Percentiles rank a stretch among this genome's conserved stretches.
Conservation (phyloP, 2,329 filamentous ascomycete genomes). For the Celoporthe dispersa region DNA sequence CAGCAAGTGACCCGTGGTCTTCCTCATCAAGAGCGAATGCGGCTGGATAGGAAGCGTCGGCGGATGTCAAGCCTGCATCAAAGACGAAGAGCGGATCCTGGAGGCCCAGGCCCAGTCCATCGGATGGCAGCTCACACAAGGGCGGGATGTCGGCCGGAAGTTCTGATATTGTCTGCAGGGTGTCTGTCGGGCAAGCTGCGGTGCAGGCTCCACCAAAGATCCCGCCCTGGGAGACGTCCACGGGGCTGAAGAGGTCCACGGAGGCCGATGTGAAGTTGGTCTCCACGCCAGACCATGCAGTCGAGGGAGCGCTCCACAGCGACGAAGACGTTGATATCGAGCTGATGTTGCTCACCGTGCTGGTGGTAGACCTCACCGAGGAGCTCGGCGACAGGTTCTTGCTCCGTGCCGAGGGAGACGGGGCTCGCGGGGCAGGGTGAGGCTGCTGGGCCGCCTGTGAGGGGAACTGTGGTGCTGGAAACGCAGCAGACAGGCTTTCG, state of each 20-base stretch:
- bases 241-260: conserved; percentile 44
- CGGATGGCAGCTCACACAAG: conserved; percentile 35
- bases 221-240: conserved; percentile 38
- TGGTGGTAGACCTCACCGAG: conserved; percentile 52
- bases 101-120: conserved; percentile 35
- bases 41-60: conserved; percentile 41
- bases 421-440: conserved; percentile 32
- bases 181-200: conserved; percentile 35
- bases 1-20: conserved; percentile 16
- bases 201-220: conserved; percentile 27
- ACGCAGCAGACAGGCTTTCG: conserved; percentile 9
- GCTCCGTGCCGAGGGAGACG: conserved; percentile 38
- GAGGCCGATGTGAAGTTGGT: conserved; percentile 52
- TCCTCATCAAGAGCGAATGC: conserved; percentile 44
- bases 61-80: conserved; percentile 38
- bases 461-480: conserved; percentile 2
- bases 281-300: conserved; percentile 45
- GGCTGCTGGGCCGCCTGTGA: neutral
- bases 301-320: conserved; percentile 48
- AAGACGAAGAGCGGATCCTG: conserved; percentile 45
- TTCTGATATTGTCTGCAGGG: conserved; percentile 44
- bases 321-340: conserved; percentile 54
- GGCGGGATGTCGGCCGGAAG: conserved; percentile 48
- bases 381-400: conserved; percentile 52
- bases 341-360: conserved; percentile 40